Evolutionary conservation across 257 asterid genomes (phyloP).

Genomic region (Lavandula angustifolia): DNA sequence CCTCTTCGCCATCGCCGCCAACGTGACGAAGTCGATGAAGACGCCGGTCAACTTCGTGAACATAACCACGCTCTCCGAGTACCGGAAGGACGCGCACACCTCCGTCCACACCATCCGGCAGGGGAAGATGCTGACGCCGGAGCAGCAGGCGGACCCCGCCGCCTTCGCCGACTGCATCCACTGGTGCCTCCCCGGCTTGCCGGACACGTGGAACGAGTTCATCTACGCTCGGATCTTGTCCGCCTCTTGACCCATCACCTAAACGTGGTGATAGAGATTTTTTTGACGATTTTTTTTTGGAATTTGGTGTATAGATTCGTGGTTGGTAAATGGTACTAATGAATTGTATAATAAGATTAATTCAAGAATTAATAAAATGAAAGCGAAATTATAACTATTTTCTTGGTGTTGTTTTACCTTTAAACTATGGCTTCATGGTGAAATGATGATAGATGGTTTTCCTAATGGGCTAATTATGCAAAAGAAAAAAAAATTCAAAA

Average conservation of each 20-base stretch:
- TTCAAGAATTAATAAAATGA: neutral
- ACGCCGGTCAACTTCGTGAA: slow-evolving; percentile 53
- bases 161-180: slow-evolving; percentile 76
- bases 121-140: slow-evolving; percentile 59
- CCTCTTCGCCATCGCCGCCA: slow-evolving; percentile 48
- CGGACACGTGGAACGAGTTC: slow-evolving; percentile 79
- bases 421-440: too few species aligned
- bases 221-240: slow-evolving; percentile 39
- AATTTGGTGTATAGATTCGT: too few species aligned
- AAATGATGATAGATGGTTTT: too few species aligned
- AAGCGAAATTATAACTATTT: neutral
- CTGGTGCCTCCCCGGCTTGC: slow-evolving; percentile 86
- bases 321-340: too few species aligned
- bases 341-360: too few species aligned
- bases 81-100: slow-evolving; percentile 78
- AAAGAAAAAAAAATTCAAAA: too few species aligned
- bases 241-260: slow-evolving; percentile 10
- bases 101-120: slow-evolving; percentile 74
- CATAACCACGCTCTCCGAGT: slow-evolving; percentile 58
- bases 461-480: too few species aligned
- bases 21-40: slow-evolving; percentile 54
- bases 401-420: neutral
- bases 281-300: neutral
- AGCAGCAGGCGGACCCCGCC: slow-evolving; percentile 65
- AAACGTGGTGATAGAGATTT: slow-evolving; percentile 18